Evolutionary conservation across 768 basidiomycete genomes (phyloP), one percentile per base, ranked within the genome.

Genomic region (Auricularia sp.): DNA sequence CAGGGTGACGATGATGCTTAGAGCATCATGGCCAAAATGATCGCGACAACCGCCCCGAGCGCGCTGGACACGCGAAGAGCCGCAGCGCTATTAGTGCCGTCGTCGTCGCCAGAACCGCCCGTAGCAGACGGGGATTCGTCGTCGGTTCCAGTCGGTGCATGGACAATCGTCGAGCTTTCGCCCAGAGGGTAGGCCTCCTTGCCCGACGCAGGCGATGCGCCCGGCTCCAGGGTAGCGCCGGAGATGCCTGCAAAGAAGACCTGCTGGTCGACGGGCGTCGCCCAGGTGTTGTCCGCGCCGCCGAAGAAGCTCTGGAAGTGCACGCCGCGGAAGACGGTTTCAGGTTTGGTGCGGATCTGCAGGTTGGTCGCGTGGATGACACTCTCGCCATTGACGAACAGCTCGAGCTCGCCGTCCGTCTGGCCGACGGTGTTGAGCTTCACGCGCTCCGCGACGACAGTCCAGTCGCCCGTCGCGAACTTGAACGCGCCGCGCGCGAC

Each of bases 261-360:
- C 69, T 79, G 75, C 74, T 89, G 88, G 63, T 81, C 78, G 70
- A 82, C 81, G 16, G 88, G 84, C 6, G 84, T 82, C n/a, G 85
- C 87, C 77, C 77, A 89, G 33, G 54, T 56, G 37, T 59, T 24
- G 18, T 61, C 70, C 77, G 64, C 68, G 81, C 84, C 86, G 61
- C 88, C 88, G 68, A 91, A 90, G 82, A 90, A 90, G n/a, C 88
- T 87, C 75, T 90, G 86, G 80, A 86, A 82, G 73, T 84, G 83
- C 65, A 88, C 82, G 24, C 89, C 89, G 42, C 83, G 79, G 70
- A 90, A 81, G 67, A 78, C 79, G 47, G 83, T 82, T 1, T 75
- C 74, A 34, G 71, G 73, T 64, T 76, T 76, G 66, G 82, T 77
- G 62, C 84, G 76, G 44, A 90, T 75, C 65, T 83, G 78, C 21